Base-by-base conservation (phyloP, 768 basidiomycete genomes). In the Tricholoma flavovirens region DNA sequence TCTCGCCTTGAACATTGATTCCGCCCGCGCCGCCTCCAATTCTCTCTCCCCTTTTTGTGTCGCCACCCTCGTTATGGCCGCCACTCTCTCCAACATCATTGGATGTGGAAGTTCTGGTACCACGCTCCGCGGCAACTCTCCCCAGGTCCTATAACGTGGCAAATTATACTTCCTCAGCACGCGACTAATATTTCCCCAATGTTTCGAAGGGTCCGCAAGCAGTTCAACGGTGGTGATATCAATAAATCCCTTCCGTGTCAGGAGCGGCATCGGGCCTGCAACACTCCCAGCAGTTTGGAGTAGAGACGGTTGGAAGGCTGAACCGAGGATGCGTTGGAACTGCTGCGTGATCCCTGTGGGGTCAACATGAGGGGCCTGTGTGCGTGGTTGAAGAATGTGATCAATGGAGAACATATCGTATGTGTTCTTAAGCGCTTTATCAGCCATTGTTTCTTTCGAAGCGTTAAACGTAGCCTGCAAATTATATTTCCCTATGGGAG, bases 231-330 rank as follows among this genome's bases (percentile, higher is more conserved):
- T 21, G 15, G 42, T 49, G 10, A 61, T 43, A 36, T 59, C 58
- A n/a, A 59, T 33, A 48, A 61, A 61, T 35, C 60, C 60, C 51
- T 59, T 61, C 10, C 45, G 38, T 9, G 56, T 59, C 33, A 61
- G 51, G 21, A 53, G 49, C 22, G 60, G 60, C 60, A 59, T 62
- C 2, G 54, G 54, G 19, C 35, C 38, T 35, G 30, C 5, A 50
- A 21, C 10, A n/a, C 17, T 50, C 30, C 45, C 9, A 12, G 45
- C 19, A 5, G 54, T 26, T 22, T 48, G 40, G 36, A 30, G 21
- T n/a, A 29, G 11, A 29, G 49, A 36, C 5, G 53, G 49, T 24
- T 42, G 40, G 17, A 51, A 51, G 4, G 43, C 26, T 32, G 49
- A 51, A 17, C 58, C 50, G 10, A 59, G 22, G 35, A 53, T 22